phyloP scores from a whole-genome alignment of 352 stramenopile species.

The Pythium brachiatum region DNA sequence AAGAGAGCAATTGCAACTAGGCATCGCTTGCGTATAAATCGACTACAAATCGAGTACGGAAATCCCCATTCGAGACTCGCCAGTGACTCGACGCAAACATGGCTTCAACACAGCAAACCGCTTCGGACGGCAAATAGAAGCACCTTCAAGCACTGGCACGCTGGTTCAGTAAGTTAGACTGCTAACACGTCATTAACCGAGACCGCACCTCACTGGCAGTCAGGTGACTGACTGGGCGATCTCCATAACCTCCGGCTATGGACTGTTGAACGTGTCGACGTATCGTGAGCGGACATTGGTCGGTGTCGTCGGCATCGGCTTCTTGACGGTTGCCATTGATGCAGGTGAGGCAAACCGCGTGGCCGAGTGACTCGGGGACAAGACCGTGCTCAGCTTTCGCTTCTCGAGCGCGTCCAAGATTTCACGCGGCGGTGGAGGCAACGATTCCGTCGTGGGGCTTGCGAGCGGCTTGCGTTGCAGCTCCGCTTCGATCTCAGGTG shows the following conservation, averaged over 20 bases:
- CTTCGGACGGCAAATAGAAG: too few relatives aligned
- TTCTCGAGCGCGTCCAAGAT: slow-evolving; percentile 24
- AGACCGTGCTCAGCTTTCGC: slow-evolving; percentile 1
- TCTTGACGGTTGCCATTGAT: slow-evolving; percentile 12
- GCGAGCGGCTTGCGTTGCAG: slow-evolving; percentile 14
- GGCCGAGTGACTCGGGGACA: slow-evolving; percentile 1
- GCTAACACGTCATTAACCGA: too few relatives aligned
- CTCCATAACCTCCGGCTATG: neutral
- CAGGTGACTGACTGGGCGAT: too few relatives aligned
- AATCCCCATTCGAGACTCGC: too few relatives aligned
- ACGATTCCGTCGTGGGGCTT: slow-evolving; percentile 2
- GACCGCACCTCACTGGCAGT: too few relatives aligned
- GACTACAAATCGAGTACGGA: too few relatives aligned
- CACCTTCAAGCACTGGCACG: too few relatives aligned
- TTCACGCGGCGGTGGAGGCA: slow-evolving; percentile 21
- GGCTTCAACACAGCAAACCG: too few relatives aligned
- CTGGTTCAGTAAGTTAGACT: too few relatives aligned
- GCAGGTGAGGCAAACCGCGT: slow-evolving; percentile 23
- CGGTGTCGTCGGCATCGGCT: neutral
- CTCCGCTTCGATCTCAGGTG: slow-evolving; percentile 25
- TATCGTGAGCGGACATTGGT: slow-evolving; percentile 25
- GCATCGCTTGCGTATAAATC: too few relatives aligned
- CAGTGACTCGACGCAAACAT: too few relatives aligned
- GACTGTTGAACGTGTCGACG: slow-evolving; percentile 32
- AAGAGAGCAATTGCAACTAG: too few relatives aligned